A percentile compares a stretch with the other conserved stretches of the same genome.
These are phyloP conservation scores for Xylariales sp. DNA, from an alignment of 2,329 filamentous ascomycete species.

Conservation along the genomic window DNA sequence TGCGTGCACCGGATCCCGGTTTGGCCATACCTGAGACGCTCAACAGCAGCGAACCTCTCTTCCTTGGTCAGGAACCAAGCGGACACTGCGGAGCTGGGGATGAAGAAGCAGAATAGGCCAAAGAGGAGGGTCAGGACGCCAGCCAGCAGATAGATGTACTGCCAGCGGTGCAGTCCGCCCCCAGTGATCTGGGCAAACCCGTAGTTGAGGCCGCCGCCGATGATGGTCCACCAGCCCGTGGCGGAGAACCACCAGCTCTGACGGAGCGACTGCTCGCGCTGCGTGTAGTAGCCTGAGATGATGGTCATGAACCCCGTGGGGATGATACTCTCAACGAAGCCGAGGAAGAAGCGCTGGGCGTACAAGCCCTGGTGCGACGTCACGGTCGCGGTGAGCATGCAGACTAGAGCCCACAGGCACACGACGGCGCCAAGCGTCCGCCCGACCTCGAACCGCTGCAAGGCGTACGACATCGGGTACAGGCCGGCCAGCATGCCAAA, in stretches of 20 bases:
- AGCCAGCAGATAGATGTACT: conserved; percentile 67
- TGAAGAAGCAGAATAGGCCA: conserved; percentile 58
- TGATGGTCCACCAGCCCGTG: conserved; percentile 56
- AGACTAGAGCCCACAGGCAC: conserved; percentile 62
- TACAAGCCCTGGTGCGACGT: conserved; percentile 60
- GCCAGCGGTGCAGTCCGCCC: conserved; percentile 56
- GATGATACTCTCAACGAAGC: conserved; percentile 60
- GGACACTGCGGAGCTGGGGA: conserved; percentile 61
- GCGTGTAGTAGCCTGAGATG: conserved; percentile 59
- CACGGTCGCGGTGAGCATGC: conserved; percentile 65
- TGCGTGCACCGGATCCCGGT: conserved; percentile 58
- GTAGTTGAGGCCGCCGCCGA: conserved; percentile 62
- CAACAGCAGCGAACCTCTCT: conserved; percentile 61
- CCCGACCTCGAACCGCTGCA: conserved; percentile 65
- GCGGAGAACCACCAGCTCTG: conserved; percentile 65
- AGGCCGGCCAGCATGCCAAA: conserved; percentile 73
- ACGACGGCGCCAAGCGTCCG: conserved; percentile 60
- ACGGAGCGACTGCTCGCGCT: conserved; percentile 58
- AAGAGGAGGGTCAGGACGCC: conserved; percentile 61
- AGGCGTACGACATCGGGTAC: conserved; percentile 67
- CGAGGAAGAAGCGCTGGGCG: conserved; percentile 61
- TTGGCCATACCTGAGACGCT: conserved; percentile 57
- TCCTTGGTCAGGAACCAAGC: conserved; percentile 65
- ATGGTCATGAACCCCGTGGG: conserved; percentile 65
- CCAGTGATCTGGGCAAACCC: conserved; percentile 59